A percentile compares a stretch with the other conserved stretches of the same genome.
Evolutionary conservation across 331 rosid genomes (phyloP).

Genomic region (Cydonia oblonga): DNA sequence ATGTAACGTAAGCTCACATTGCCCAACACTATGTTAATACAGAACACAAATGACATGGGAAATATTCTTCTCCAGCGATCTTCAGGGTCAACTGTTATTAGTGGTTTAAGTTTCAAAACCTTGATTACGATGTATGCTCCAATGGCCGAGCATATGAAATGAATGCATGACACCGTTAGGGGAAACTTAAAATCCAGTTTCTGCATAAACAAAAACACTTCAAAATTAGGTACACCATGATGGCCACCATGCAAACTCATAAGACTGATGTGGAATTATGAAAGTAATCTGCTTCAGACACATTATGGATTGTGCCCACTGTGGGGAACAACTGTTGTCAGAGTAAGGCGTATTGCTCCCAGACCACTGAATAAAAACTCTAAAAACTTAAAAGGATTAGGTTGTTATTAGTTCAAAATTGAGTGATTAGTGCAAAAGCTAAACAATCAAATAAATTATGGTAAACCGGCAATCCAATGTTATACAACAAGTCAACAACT

Average conservation of each 20-base stretch:
- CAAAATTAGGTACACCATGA: background rate
- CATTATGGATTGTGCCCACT: too few relatives aligned
- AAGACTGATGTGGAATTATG: background rate
- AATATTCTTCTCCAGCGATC: slow-evolving; percentile 97
- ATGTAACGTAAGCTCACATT: slow-evolving; percentile 94
- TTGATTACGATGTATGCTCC: slow-evolving; percentile 74
- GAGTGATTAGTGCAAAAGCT: background rate
- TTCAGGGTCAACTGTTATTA: slow-evolving; percentile 74
- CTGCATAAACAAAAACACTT: slow-evolving; percentile 26
- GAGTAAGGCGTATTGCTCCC: too few relatives aligned
- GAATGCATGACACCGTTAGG: slow-evolving; percentile 75
- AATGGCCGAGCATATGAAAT: slow-evolving; percentile 83
- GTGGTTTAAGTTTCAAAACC: slow-evolving; percentile 79
- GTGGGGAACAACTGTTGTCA: too few relatives aligned
- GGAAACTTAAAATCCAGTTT: slow-evolving; percentile 98
- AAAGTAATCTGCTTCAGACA: too few relatives aligned
- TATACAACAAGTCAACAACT: background rate
- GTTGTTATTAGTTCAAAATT: background rate
- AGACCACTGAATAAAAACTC: too few relatives aligned
- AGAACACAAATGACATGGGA: slow-evolving; percentile 97
- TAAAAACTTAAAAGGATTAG: background rate
- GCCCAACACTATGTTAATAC: slow-evolving; percentile 91
- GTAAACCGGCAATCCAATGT: background rate
- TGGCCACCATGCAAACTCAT: background rate
- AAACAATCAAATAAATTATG: background rate